These are phyloP conservation scores for Ophiostoma perfectum DNA, from an alignment of 2,329 filamentous ascomycete genomes.

Conservation along the genomic window DNA sequence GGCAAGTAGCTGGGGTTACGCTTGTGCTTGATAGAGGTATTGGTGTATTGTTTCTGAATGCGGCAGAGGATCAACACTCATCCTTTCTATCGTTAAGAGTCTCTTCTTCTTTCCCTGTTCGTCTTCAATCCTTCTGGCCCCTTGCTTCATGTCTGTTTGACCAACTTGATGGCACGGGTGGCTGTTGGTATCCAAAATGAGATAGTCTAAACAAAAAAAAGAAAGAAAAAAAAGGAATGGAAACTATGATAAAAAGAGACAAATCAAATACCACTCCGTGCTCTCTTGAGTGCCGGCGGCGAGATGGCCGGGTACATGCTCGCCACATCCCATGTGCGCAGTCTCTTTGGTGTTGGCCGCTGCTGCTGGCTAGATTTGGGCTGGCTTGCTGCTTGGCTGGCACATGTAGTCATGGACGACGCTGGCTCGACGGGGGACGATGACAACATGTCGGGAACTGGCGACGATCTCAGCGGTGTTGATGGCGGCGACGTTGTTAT, in stretches of 20 bases:
- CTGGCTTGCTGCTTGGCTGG: background rate
- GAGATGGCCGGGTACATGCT: slow-evolving; percentile 16
- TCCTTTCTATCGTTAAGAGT: no score
- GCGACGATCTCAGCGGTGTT: background rate
- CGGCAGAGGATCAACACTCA: background rate
- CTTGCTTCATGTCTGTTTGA: slow-evolving; percentile 11
- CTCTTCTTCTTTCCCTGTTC: background rate
- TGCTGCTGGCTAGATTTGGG: background rate
- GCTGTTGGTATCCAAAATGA: background rate
- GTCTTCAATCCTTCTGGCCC: background rate
- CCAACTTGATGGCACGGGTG: background rate
- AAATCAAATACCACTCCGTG: slow-evolving; percentile 10
- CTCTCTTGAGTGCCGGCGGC: slow-evolving; percentile 24
- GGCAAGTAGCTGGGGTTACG: background rate
- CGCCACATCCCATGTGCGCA: background rate
- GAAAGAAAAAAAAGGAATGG: no score
- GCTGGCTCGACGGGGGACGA: background rate
- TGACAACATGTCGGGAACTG: background rate
- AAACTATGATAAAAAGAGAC: no score
- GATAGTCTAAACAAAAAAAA: no score
- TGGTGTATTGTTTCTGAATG: background rate
- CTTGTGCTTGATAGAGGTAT: background rate
- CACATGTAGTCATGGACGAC: background rate
- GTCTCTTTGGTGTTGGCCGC: background rate
- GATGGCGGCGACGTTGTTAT: background rate